A percentile compares a stretch with the other conserved stretches of the same genome.
Conservation (phyloP, 1,284 basidiomycete genomes). For the Apiotrichum porosum region DNA sequence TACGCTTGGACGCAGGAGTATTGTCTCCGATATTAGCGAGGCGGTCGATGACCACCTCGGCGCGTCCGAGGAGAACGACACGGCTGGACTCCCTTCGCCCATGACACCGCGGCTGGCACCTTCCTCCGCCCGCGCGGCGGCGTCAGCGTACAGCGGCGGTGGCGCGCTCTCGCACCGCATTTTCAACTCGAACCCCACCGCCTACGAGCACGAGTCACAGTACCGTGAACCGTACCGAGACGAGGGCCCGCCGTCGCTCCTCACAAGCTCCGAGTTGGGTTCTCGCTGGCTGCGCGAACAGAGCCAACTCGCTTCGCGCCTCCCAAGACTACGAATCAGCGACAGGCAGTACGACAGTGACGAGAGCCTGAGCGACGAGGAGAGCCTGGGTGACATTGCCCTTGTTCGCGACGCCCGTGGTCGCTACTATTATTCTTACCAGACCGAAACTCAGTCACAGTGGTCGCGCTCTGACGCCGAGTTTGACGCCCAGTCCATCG, state of each 20-base stretch:
- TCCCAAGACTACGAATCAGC: slow-evolving; percentile 6
- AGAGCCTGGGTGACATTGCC: slow-evolving; percentile 36
- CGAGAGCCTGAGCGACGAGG: slow-evolving; percentile 39
- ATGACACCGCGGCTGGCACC: too few species aligned
- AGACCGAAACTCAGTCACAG: slow-evolving; percentile 30
- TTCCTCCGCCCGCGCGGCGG: too few species aligned
- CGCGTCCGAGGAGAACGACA: too few species aligned
- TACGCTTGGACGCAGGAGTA: too few species aligned
- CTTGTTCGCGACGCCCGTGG: slow-evolving; percentile 44
- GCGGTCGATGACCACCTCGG: too few species aligned
- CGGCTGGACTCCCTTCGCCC: too few species aligned
- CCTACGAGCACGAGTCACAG: too few species aligned
- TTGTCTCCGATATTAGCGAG: too few species aligned
- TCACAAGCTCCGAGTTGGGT: slow-evolving; percentile 56
- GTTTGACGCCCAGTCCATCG: slow-evolving; percentile 2
- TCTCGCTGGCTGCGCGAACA: slow-evolving; percentile 78
- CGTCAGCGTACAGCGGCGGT: background rate
- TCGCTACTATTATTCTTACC: slow-evolving; percentile 48
- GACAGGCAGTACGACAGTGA: slow-evolving; percentile 30
- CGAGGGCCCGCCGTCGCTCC: slow-evolving; percentile 24
- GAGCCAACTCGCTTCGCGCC: slow-evolving; percentile 51
- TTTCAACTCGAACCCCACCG: background rate
- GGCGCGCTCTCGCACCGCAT: background rate
- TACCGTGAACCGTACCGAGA: background rate
- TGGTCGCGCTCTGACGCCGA: slow-evolving; percentile 25